Evolutionary conservation across 139 green algal species (phyloP).

Genomic region (Picochlorum costavermella): DNA sequence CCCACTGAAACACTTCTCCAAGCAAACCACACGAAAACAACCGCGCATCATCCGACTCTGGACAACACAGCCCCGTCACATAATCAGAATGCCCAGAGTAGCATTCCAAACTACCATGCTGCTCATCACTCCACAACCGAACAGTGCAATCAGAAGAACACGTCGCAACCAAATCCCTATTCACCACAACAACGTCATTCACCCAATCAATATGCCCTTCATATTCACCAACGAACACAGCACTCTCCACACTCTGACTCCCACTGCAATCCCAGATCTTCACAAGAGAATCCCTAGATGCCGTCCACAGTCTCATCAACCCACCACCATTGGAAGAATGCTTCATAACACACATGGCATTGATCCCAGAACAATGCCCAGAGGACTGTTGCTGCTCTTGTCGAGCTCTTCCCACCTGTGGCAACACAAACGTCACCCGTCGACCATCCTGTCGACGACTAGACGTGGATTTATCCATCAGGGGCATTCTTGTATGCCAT

Average conservation of each 20-base stretch:
- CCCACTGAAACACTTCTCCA: conserved; percentile 38
- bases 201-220: conserved; percentile 36
- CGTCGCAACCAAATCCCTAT: conserved; percentile 21
- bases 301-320: conserved; percentile 27
- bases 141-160: conserved; percentile 32
- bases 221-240: conserved; percentile 5
- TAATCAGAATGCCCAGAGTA: conserved; percentile 31
- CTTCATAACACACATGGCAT: conserved; percentile 17
- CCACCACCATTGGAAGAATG: not conserved
- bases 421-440: too few relatives aligned
- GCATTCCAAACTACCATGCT: conserved; percentile 6
- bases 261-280: conserved; percentile 15
- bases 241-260: not conserved
- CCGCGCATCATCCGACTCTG: not conserved
- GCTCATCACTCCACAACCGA: conserved; percentile 18
- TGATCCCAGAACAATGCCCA: conserved; percentile 36
- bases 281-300: conserved; percentile 30
- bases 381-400: too few relatives aligned
- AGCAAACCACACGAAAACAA: conserved; percentile 31
- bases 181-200: conserved; percentile 26
- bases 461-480: too few relatives aligned
- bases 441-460: too few relatives aligned
- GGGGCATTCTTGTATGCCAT: too few relatives aligned
- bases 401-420: too few relatives aligned
- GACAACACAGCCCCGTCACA: conserved; percentile 27